Conservation (phyloP, 306 rosid genomes). For the Arachis stenosperma region DNA sequence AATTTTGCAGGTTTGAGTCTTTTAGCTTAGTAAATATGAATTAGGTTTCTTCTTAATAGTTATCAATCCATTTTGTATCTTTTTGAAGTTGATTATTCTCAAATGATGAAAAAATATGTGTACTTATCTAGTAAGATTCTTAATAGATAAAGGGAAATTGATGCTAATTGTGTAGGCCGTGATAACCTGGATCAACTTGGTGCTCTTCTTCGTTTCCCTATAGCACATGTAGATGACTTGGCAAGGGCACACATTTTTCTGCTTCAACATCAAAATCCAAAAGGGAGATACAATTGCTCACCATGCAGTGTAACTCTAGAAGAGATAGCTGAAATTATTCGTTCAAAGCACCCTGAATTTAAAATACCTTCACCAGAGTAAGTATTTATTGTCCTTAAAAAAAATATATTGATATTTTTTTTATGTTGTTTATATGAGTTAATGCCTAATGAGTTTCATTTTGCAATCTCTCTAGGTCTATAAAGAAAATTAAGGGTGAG, state of each 20-base stretch:
- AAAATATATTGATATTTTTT: background rate
- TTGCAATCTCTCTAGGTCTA: constrained; percentile 27
- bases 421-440: background rate
- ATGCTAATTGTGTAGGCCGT: constrained; percentile 3
- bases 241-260: constrained; percentile 53
- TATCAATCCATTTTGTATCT: too few relatives aligned
- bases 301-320: constrained; percentile 30
- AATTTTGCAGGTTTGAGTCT: too few relatives aligned
- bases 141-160: background rate
- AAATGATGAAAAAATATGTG: too few relatives aligned
- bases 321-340: constrained; percentile 35
- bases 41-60: too few relatives aligned
- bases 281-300: constrained; percentile 58
- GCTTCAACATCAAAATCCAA: constrained; percentile 45
- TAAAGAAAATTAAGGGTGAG: constrained; percentile 25
- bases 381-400: background rate
- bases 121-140: background rate
- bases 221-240: constrained; percentile 61
- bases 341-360: constrained; percentile 42
- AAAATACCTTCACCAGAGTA: constrained; percentile 46
- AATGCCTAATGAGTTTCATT: too few relatives aligned
- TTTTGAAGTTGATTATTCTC: too few relatives aligned
- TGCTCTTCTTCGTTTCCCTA: background rate
- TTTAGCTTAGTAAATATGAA: too few relatives aligned
- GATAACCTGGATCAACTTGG: constrained; percentile 34